Evolutionary conservation across 1,139 yeast species (phyloP).

Genomic region (Ogataea hybrid): DNA sequence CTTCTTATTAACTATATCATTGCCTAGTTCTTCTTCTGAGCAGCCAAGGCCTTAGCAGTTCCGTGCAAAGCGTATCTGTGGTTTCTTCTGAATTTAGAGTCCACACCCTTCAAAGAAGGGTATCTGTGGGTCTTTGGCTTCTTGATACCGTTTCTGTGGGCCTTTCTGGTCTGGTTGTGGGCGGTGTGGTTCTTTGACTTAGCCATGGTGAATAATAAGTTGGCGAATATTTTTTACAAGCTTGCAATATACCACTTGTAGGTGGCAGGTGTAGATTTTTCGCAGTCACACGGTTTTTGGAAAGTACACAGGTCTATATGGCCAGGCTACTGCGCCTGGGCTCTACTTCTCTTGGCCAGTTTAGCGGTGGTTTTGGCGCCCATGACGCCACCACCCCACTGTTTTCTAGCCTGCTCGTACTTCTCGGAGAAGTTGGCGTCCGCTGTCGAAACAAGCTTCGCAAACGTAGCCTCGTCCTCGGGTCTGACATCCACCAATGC

Average conservation of each 20-base stretch:
- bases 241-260: background rate
- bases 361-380: slow-evolving; percentile 71
- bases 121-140: slow-evolving; percentile 97
- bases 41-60: slow-evolving; percentile 91
- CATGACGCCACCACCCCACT: slow-evolving; percentile 99
- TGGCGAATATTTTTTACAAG: slow-evolving; percentile 3
- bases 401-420: slow-evolving; percentile 93
- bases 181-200: slow-evolving; percentile 99
- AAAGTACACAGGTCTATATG: background rate
- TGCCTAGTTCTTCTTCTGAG: slow-evolving; percentile 37
- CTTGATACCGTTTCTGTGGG: slow-evolving; percentile 99
- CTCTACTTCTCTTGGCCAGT: slow-evolving; percentile 41
- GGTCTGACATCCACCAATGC: slow-evolving; percentile 92
- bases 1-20: slow-evolving; percentile 7
- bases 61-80: slow-evolving; percentile 99
- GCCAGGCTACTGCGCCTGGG: slow-evolving; percentile 13
- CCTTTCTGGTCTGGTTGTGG: slow-evolving; percentile 99
- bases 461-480: slow-evolving; percentile 92
- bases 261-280: slow-evolving; percentile 8
- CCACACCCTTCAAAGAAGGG: slow-evolving; percentile 98
- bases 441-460: slow-evolving; percentile 86
- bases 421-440: slow-evolving; percentile 88
- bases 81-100: slow-evolving; percentile 99
- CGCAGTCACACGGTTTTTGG: slow-evolving; percentile 8
- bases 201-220: slow-evolving; percentile 56